Evolutionary conservation across 2,329 filamentous ascomycete species (phyloP), one percentile per base, ranked within the genome.

Genomic region (Plectosphaerella plurivora): DNA sequence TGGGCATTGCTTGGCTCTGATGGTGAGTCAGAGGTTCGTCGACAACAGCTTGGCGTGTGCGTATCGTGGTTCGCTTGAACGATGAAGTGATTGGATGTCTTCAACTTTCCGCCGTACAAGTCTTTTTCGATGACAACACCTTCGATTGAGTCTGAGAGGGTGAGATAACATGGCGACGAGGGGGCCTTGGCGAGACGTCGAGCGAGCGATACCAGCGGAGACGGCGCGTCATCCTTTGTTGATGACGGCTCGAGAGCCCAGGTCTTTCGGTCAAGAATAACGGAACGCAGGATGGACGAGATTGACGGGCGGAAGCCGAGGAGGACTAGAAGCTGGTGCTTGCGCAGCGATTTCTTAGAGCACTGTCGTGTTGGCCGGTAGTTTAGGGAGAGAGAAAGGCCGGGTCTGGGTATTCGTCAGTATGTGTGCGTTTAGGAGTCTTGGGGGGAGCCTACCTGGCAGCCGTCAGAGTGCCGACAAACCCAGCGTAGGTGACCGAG

Each of bases 101-200:
- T 68, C 6, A 76, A 59, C 1, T 68, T 68, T 3, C 76, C 79
- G 1, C 63, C 72, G 3, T 59, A 47, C 51, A 75, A 70, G 58
- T 85, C 81, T 59, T 85, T 84, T 57, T 84, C 80, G 46, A 86
- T 67, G 1, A 78, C 68, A 1, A 73, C 62, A 2, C 75, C 75
- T 45, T 70, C 65, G 0, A 54, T 51, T 0, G 78, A 78, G 46
- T 81, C 73, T 56, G 78, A 77, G 55, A 84, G 74, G 28, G 77
- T 76, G 2, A 85, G 59, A 58, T 85, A 86, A 37, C 78, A 81
- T 2, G 79, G 78, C 15, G 81, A 77, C 1, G 76, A 77, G 1
- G 65, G 69, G 3, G 68, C 61, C 0, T 55, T 54, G 3, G 73
- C 65, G 1, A 82, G 59, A 36, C 36, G 41, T 24, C 45, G 42